Conservation (phyloP, 176 grass and related monocot genomes). For the Aegilops tauschii region DNA sequence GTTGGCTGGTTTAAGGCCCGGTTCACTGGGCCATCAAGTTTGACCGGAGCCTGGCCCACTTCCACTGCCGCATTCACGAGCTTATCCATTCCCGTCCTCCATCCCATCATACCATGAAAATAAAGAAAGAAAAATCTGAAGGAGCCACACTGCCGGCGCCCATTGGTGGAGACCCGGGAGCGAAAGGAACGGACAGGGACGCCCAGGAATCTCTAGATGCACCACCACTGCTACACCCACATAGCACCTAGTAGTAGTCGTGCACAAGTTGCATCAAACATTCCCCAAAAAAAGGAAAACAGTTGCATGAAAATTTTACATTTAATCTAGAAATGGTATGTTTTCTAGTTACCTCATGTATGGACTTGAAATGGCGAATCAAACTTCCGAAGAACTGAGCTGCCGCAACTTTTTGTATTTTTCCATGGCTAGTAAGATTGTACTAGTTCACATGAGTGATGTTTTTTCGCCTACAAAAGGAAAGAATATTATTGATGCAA, state of each 20-base stretch:
- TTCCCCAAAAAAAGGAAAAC: no score
- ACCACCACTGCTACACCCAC: background rate
- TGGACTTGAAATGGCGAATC: no score
- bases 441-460: no score
- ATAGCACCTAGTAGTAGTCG: no score
- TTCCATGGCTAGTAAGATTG: background rate
- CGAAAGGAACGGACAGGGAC: background rate
- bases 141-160: background rate
- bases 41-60: conserved; percentile 13
- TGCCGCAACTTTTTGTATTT: no score
- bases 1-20: background rate
- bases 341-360: no score
- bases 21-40: background rate
- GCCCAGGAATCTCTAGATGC: background rate
- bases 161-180: background rate
- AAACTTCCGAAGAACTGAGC: no score
- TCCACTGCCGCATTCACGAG: background rate
- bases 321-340: no score
- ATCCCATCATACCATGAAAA: background rate
- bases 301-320: no score
- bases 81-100: conserved; percentile 6
- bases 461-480: background rate
- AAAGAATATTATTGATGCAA: background rate
- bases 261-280: no score
- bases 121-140: background rate